These are phyloP conservation scores for Naematelia aurantialba DNA, from an alignment of 768 basidiomycete genomes.

Conservation along the genomic window DNA sequence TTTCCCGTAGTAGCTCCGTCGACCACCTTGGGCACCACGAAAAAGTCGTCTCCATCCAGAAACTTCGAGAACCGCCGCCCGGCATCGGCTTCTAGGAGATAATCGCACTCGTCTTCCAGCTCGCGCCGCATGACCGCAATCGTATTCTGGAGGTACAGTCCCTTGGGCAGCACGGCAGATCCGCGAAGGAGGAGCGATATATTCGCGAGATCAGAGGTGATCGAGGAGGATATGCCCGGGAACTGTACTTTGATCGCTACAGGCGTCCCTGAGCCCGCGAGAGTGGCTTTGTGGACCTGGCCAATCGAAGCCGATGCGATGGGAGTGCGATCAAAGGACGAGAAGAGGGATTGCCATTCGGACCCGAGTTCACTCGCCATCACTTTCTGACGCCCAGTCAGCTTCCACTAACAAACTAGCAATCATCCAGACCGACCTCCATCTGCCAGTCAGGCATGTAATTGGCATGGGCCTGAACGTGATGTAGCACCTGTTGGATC, in stretches of 20 bases:
- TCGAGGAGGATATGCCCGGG: slow-evolving; percentile 81
- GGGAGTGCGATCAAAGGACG: slow-evolving; percentile 74
- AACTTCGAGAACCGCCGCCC: slow-evolving; percentile 58
- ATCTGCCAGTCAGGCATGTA: slow-evolving; percentile 99
- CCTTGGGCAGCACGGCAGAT: slow-evolving; percentile 75
- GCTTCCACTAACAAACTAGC: background rate
- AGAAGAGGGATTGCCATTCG: slow-evolving; percentile 69
- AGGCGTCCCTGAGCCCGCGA: slow-evolving; percentile 53
- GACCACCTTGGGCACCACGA: slow-evolving; percentile 76
- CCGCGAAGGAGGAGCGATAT: slow-evolving; percentile 76
- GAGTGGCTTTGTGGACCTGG: slow-evolving; percentile 77
- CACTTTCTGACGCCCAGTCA: slow-evolving; percentile 59
- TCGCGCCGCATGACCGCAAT: slow-evolving; percentile 84
- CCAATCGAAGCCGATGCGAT: slow-evolving; percentile 97
- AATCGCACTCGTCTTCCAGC: slow-evolving; percentile 88
- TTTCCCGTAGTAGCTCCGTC: slow-evolving; percentile 74
- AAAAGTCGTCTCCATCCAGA: slow-evolving; percentile 57
- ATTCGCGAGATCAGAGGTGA: slow-evolving; percentile 81
- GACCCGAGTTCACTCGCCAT: slow-evolving; percentile 69
- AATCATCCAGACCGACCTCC: slow-evolving; percentile 59
- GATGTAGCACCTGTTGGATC: slow-evolving; percentile 77
- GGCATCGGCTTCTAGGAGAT: slow-evolving; percentile 73
- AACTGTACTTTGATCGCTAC: slow-evolving; percentile 82
- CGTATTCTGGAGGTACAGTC: slow-evolving; percentile 84
- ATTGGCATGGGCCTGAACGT: slow-evolving; percentile 91